Conservation (phyloP, 129 eudicot genomes). For the Smallanthus sonchifolius region DNA sequence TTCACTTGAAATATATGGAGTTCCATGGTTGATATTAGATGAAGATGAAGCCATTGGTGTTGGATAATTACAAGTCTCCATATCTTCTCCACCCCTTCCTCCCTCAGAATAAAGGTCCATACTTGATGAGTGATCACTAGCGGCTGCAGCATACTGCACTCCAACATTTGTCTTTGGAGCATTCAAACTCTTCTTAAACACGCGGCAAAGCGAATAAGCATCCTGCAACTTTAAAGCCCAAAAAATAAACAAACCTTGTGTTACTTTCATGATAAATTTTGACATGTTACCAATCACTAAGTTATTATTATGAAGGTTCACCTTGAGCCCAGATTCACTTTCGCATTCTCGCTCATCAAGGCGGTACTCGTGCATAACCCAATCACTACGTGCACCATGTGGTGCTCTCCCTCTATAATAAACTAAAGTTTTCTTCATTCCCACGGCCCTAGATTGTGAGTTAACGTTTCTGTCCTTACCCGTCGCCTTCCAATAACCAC, state of each 20-base stretch:
- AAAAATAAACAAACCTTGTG: conserved; percentile 2
- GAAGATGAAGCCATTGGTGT: conserved; percentile 49
- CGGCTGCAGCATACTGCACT: conserved; percentile 36
- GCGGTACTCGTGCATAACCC: conserved; percentile 99
- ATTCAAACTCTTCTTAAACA: conserved; percentile 85
- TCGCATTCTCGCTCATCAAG: conserved; percentile 89
- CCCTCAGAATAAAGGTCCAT: conserved; percentile 66
- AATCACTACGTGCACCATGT: conserved; percentile 87
- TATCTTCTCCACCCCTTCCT: conserved; percentile 69
- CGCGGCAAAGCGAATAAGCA: conserved; percentile 90
- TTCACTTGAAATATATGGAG: conserved; percentile 30
- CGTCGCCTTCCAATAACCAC: conserved; percentile 97
- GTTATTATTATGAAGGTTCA: conserved; percentile 11
- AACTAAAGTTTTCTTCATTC: conserved; percentile 98
- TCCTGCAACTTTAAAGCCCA: conserved; percentile 50
- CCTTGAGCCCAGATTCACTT: conserved; percentile 75
- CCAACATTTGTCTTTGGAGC: conserved; percentile 51
- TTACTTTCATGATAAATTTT: not conserved
- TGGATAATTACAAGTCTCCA: conserved; percentile 49
- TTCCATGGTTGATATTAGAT: conserved; percentile 35
- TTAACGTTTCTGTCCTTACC: conserved; percentile 89
- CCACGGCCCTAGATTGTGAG: conserved; percentile 74
- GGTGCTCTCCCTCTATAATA: conserved; percentile 97
- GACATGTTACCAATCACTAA: not conserved
- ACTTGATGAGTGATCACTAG: conserved; percentile 65